Conservation (phyloP, 495 filamentous ascomycete species). For the Cryomyces antarcticus region DNA sequence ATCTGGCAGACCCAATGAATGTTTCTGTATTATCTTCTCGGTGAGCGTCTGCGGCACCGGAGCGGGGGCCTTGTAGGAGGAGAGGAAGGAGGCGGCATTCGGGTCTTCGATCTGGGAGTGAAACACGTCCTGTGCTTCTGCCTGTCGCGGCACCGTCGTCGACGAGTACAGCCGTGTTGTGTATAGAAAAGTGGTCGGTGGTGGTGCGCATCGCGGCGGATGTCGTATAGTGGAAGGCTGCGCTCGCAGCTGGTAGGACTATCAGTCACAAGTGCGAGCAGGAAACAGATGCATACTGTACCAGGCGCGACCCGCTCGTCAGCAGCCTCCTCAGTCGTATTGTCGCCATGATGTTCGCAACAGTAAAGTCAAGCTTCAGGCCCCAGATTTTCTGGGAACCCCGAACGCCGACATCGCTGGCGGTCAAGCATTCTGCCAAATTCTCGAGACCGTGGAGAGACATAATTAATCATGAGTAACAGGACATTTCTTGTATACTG, state of each 20-base stretch:
- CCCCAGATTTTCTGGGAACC: no score
- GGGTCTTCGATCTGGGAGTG: conserved; percentile 19
- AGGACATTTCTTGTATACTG: no score
- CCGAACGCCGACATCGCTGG: no score
- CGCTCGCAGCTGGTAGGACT: neutral
- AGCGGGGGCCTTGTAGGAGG: conserved; percentile 13
- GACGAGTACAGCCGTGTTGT: conserved; percentile 1
- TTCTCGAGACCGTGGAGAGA: no score
- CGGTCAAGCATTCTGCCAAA: no score
- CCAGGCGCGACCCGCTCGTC: no score
- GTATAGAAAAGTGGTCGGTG: neutral
- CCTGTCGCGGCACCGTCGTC: neutral
- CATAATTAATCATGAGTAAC: no score
- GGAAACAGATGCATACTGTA: no score
- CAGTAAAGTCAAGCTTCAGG: no score
- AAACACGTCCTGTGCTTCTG: conserved; percentile 19
- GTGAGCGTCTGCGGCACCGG: conserved; percentile 58
- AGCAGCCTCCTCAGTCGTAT: no score
- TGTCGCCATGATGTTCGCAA: no score
- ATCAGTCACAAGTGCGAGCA: neutral
- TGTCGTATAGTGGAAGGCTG: neutral
- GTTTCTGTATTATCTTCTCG: conserved; percentile 77
- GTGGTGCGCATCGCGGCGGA: neutral
- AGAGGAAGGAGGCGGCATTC: conserved; percentile 14
- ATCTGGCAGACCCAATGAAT: conserved; percentile 47